Percentiles rank a stretch among this genome's conserved stretches.
phyloP scores from a whole-genome alignment of 2,329 filamentous ascomycete species.

The Fusarium begoniae region DNA sequence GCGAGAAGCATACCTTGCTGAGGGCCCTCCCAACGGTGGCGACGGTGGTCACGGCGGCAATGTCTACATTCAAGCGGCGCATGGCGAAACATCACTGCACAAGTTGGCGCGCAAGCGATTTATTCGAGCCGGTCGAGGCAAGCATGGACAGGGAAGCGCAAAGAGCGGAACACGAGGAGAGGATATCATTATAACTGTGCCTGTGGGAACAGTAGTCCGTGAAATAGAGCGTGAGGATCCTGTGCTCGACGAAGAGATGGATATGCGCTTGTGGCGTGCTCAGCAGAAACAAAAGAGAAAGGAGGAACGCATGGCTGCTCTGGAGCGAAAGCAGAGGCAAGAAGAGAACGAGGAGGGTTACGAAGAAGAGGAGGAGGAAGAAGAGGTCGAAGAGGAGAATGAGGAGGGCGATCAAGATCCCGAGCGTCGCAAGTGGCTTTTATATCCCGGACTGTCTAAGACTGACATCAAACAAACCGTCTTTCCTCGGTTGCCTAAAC shows the following conservation, averaged over 20 bases:
- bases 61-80: constrained; percentile 92
- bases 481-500: constrained; percentile 61
- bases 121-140: constrained; percentile 78
- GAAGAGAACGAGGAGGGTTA: constrained; percentile 27
- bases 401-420: constrained; percentile 56
- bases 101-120: constrained; percentile 84
- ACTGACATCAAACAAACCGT: constrained; percentile 69
- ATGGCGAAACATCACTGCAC: constrained; percentile 91
- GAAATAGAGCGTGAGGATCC: constrained; percentile 85
- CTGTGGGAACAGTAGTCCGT: constrained; percentile 88
- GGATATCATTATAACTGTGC: constrained; percentile 88
- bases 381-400: constrained; percentile 45
- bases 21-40: constrained; percentile 93
- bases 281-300: constrained; percentile 47
- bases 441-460: constrained; percentile 81
- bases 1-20: constrained; percentile 86
- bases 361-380: constrained; percentile 26
- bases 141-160: constrained; percentile 78
- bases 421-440: constrained; percentile 78
- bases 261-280: constrained; percentile 46
- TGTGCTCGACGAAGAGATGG: constrained; percentile 68
- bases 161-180: constrained; percentile 82
- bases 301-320: constrained; percentile 48
- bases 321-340: constrained; percentile 40
- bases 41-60: constrained; percentile 93